Evolutionary conservation across 179 eudicot genomes (phyloP), one percentile per base, ranked within the genome.

Genomic region (Gypsophila paniculata): DNA sequence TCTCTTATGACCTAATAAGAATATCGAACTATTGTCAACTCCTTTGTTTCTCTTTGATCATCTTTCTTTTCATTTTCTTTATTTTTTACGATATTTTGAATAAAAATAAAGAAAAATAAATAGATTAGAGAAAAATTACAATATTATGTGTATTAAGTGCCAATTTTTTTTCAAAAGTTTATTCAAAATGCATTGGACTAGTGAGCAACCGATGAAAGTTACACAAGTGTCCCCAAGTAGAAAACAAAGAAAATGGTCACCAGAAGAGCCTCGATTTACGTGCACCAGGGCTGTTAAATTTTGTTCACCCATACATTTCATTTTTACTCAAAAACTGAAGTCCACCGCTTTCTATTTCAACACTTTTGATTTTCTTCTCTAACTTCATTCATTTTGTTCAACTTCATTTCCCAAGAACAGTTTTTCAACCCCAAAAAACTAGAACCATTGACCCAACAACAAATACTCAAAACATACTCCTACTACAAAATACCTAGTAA

Each of bases 341-440:
- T 54, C 76, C 80, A 77, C 80, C 76, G 80, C 80, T 76, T 42
- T 77, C 65, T 68, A 59, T 77, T 72, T 72, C 69, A 46, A 22
- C 46, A 22, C 25, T 18, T 65, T 21, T 65, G 14, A 7, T 32
- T 64, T 38, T 54, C 13, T 18, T 38, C 39, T 32, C 29, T 51
- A 74, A 62, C 55, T 58, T 44, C 39, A 39, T 55, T 22, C 10
- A 25, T 48, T 76, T 22, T 10, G 51, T 75, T 74, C 77, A 78
- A 70, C 75, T 65, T 74, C 5, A 63, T 44, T 69, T 48, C 74
- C 78, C 69, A 68, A 38, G 23, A 25, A 25, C 38, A 19, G 0
- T 70, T 76, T 29, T 72, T 26, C 61, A 72, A 59, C 42, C 22
- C 5, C 49, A 11, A 65, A 76, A 34, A 60, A 51, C 18, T 46